These are phyloP conservation scores for Thalassiosira profunda DNA, from an alignment of 108 stramenopile species.

Conservation along the genomic window DNA sequence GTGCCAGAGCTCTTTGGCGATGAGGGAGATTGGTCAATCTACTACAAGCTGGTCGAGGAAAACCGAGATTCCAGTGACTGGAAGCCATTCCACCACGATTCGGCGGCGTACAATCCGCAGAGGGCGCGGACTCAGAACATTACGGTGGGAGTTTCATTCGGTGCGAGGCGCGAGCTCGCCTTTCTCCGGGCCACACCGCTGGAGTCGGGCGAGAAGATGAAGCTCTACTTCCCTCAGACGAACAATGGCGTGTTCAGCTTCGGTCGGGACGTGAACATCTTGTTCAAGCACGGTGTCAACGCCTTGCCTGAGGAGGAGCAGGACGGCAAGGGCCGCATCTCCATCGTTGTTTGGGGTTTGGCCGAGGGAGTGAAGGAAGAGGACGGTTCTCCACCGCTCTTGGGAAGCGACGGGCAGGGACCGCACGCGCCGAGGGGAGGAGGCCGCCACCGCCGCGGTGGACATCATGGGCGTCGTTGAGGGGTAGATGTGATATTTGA, in stretches of 20 bases:
- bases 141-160: conserved; percentile 86
- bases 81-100: conserved; percentile 95
- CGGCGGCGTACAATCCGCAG: conserved; percentile 87
- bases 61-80: conserved; percentile 82
- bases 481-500: no score
- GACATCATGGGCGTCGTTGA: background rate
- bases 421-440: conserved; percentile 52
- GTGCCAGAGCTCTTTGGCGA: conserved; percentile 86
- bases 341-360: conserved; percentile 88
- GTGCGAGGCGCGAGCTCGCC: conserved; percentile 83
- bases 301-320: conserved; percentile 62
- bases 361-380: conserved; percentile 71
- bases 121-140: conserved; percentile 87
- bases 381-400: conserved; percentile 73
- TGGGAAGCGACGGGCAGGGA: conserved; percentile 77
- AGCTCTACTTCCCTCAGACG: conserved; percentile 90
- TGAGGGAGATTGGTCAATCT: conserved; percentile 74
- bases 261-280: conserved; percentile 88
- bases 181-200: conserved; percentile 65
- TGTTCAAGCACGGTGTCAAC: conserved; percentile 89
- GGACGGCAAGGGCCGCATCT: conserved; percentile 81
- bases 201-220: conserved; percentile 48
- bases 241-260: conserved; percentile 90
- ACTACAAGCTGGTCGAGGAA: conserved; percentile 83
- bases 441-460: conserved; percentile 12